Evolutionary conservation across 805 yeast species (phyloP), one percentile per base, ranked within the genome.

Genomic region (Kodamaea nitidulidarum): DNA sequence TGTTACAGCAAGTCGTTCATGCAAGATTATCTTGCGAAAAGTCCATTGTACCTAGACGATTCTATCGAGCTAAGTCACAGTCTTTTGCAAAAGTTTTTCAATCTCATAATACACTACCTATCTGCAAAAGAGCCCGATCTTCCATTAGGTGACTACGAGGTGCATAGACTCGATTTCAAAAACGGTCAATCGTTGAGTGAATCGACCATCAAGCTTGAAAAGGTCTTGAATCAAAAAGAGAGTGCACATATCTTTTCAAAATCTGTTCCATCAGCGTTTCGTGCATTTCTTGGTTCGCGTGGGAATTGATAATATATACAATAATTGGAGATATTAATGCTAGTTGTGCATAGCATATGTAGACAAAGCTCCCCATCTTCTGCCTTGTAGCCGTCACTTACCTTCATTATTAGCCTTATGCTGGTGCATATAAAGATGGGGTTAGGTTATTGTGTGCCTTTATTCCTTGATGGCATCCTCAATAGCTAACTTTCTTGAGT

Each of bases 401-500:
- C n/a, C n/a, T n/a, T n/a, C n/a, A n/a, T n/a, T n/a, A n/a, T n/a
- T n/a, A n/a, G n/a, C n/a, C n/a, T n/a, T n/a, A n/a, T n/a, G n/a
- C n/a, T n/a, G n/a, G n/a, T n/a, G n/a, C n/a, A n/a, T n/a, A n/a
- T n/a, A n/a, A n/a, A 20, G 22, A 8, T 20, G 22, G 22, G 8
- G 22, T 8, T 20, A n/a, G n/a, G n/a, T n/a, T n/a, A n/a, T 20
- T 20, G 7, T 20, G 8, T 5, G 22, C 8, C 22, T 12, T 20
- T 44, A 49, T 20, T 46, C 57, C 40, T 63, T 56, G 37, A 85
- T 78, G 44, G 83, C 82, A 44, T 88, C 95, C 53, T 84, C 72
- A 50, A 88, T 70, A 43, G 80, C 80, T 50, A 90, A 64, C 52
- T 78, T 75, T 61, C 95, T 78, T 7, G 96, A 87, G 55, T 90